Evolutionary conservation across 2,329 filamentous ascomycete genomes (phyloP), one percentile per base, ranked within the genome.

Genomic region (Diaporthe destruens): DNA sequence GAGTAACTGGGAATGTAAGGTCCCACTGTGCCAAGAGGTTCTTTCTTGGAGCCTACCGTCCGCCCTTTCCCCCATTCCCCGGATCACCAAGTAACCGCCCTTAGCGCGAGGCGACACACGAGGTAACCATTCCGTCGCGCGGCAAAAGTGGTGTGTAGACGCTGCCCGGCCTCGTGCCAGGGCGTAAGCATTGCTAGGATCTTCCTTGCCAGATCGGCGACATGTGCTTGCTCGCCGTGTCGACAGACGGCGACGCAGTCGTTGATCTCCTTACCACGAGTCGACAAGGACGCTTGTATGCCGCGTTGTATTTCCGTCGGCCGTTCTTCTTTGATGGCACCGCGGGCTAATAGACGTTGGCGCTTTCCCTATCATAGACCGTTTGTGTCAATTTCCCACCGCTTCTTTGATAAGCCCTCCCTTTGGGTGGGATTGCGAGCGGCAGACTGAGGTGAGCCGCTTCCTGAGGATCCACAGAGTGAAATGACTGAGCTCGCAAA

Each of bases 11-110:
- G 18, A 7, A 49, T 63, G 59, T 49, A 34, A 47, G 42, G 61
- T 65, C 44, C 47, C 32, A 66, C 53, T 51, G 44, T 53, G 61
- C 61, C 61, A 53, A 66, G 61, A 16, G 12, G 47, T 66, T 49
- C 44, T 66, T 66, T 66, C 29, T 53, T 53, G 20, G 51, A 29
- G n/a, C 61, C 12, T 63, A 42, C 18, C 18, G 29, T 36, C 14
- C 29, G 61, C 61, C n/a, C 32, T 36, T n/a, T 7, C 47, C 32
- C 32, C 61, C 32, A 11, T 32, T 12, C 61, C 32, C 47, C 61
- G 61, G 61, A 66, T 53, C 61, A 39, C 44, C 47, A 53, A 29
- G 61, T 14, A 66, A 20, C 47, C 61, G 61, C 61, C 61, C 32
- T 34, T 66, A 53, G 47, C 32, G 47, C 61, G 25, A 36, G 47